These are phyloP conservation scores for Marchantia paleacea DNA, from an alignment of 225 moss, liverwort and hornwort species.

Conservation along the genomic window DNA sequence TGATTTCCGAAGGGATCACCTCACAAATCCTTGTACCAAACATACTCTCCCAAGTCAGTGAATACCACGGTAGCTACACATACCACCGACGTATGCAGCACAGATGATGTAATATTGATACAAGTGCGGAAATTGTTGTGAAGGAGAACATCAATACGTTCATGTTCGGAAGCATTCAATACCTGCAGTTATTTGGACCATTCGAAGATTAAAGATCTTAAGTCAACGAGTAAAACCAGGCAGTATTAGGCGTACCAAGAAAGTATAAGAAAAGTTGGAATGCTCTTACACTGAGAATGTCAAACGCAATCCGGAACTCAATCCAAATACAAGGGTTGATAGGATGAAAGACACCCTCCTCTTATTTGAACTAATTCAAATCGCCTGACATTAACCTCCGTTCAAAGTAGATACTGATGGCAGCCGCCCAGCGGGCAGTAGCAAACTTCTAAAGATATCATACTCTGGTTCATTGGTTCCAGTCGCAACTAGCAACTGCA, in stretches of 20 bases:
- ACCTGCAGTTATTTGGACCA: background rate
- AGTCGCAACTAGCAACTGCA: constrained; percentile 64
- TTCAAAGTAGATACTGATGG: constrained; percentile 34
- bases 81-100: background rate
- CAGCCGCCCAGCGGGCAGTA: constrained; percentile 72
- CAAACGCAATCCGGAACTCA: background rate
- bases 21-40: no score
- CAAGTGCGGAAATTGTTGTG: background rate
- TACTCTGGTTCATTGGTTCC: constrained; percentile 84
- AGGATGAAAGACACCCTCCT: background rate
- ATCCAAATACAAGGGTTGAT: background rate
- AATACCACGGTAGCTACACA: background rate
- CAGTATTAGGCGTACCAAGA: background rate
- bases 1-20: no score
- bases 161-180: background rate
- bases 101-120: background rate
- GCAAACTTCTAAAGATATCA: constrained; percentile 65
- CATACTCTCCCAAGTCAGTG: no score
- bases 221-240: background rate
- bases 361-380: constrained; percentile 10
- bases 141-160: background rate
- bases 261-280: background rate
- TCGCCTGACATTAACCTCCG: constrained; percentile 10
- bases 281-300: background rate
- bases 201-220: background rate